Percentiles rank a stretch among this genome's conserved stretches.
These are phyloP conservation scores for Nakaseomyces glabratus DNA, from an alignment of 1,139 yeast genomes.

Conservation along the genomic window DNA sequence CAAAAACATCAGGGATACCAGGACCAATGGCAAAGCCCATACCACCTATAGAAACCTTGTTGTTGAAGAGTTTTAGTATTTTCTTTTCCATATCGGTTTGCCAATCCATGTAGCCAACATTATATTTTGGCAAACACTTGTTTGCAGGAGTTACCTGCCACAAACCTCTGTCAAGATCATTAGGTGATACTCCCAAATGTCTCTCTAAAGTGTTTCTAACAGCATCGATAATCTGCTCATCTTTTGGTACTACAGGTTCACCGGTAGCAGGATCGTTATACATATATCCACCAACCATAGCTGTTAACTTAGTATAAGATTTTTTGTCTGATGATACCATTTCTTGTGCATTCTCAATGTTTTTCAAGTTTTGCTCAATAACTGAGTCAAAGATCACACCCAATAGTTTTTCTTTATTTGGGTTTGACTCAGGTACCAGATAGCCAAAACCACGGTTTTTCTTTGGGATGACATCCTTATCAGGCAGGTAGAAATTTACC, in stretches of 20 bases:
- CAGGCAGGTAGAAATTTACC: conserved; percentile 52
- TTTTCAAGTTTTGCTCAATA: conserved; percentile 44
- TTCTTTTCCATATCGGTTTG: conserved; percentile 34
- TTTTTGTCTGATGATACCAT: conserved; percentile 19
- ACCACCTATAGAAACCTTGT: conserved; percentile 59
- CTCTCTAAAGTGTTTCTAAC: conserved; percentile 41
- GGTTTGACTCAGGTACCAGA: conserved; percentile 54
- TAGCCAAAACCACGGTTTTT: conserved; percentile 70
- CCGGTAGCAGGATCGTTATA: conserved; percentile 31
- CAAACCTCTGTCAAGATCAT: conserved; percentile 30
- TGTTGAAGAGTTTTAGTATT: conserved; percentile 33
- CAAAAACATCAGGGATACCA: conserved; percentile 84
- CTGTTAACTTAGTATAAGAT: conserved; percentile 59
- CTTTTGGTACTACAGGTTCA: conserved; percentile 37
- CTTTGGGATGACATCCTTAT: conserved; percentile 30
- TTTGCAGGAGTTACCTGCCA: conserved; percentile 29
- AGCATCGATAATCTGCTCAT: conserved; percentile 37
- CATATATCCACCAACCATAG: conserved; percentile 85
- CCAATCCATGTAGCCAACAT: conserved; percentile 56
- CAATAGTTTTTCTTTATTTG: conserved; percentile 53
- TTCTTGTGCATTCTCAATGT: conserved; percentile 21
- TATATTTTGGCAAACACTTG: conserved; percentile 74
- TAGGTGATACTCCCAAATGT: conserved; percentile 43
- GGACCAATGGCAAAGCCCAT: conserved; percentile 76
- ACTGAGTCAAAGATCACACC: conserved; percentile 92